Evolutionary conservation across 306 rosid species (phyloP), one percentile per base, ranked within the genome.

Genomic region (Arachis stenosperma): DNA sequence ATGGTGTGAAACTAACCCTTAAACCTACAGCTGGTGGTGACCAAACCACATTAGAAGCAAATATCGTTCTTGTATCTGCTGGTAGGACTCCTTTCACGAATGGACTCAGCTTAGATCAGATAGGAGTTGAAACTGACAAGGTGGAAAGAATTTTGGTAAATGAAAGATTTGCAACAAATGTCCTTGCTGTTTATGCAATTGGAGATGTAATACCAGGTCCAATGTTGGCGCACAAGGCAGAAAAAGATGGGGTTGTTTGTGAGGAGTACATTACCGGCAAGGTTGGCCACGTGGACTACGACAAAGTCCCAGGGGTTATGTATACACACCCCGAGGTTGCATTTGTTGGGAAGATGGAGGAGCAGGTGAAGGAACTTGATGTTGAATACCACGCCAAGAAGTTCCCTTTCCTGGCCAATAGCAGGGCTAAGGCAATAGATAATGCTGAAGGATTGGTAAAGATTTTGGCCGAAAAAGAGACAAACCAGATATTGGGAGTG

Each of bases 121-220:
- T 95, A 64, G 98, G 99, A 78, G 93, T 95, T 69, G 92, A 91
- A 80, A 91, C 88, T 0, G 98, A 95, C 75, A 91, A 86, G 87
- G 44, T 62, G 8, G 99, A 98, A 27, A 57, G 98, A 27, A 91
- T 95, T 84, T 56, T 83, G 74, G 99, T 95, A 6, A 86, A 95
- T 55, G 96, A 88, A 70, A 84, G 91, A 78, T 95, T 95, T 67
- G 61, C 81, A 43, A 75, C 98, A 54, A 95, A 88, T 79, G 98
- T 95, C n/a, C 48, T 87, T 7, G 89, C 97, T 61, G 94, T 95
- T 58, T 82, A 55, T 80, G 99, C 99, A 70, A 95, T 95, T 27
- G 99, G 99, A 12, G 99, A 95, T 60, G 96, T 95, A 30, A 95
- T 95, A 81, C 98, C 99, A 0, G 99, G 99, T 42, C 99, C 99